Evolutionary conservation across 306 rosid genomes (phyloP), one percentile per base, ranked within the genome.

Genomic region (Dicorynia guianensis): DNA sequence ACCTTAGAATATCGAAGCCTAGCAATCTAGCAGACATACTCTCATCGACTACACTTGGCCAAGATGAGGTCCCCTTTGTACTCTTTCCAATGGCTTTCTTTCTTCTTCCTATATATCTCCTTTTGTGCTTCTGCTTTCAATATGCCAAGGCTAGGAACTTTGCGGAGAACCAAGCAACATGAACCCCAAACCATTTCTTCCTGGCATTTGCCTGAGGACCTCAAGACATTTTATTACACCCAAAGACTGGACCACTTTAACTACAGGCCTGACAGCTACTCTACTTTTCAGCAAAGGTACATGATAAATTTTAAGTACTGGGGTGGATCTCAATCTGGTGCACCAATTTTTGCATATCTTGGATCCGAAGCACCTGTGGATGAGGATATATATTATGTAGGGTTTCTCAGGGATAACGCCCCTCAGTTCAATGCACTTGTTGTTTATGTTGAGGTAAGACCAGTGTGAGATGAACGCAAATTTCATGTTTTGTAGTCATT

Each of bases 241-340:
- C 93, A 88, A 82, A 84, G 77, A 7, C 78, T 88, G 0, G 90
- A 88, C 43, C 90, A 88, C 74, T 86, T 88, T 80, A 86, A 82
- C 76, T 88, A 79, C 15, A 57, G 65, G 15, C 90, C 89, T 10
- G 85, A 80, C 0, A 86, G 89, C 63, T 86, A 77, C 65, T 13
- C 40, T 74, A 84, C 87, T 38, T 88, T 88, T 36, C 57, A 68
- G 13, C 90, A 88, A 76, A 80, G 89, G 47, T 88, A 86, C 36
- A 4, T 82, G 18, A 65, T 86, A 10, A 54, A 78, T 56, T 84
- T 33, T 3, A 84, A 67, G 81, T 44, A 67, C 8, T 88, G 87
- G 90, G 69, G 75, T 61, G 87, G 88, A 20, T 43, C 84, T 14
- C 25, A 72, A 49, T 59, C 89, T n/a, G 60, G 44, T 34, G 76